Base-by-base conservation (phyloP, 768 basidiomycete genomes). In the Rhizopogon sp. region DNA sequence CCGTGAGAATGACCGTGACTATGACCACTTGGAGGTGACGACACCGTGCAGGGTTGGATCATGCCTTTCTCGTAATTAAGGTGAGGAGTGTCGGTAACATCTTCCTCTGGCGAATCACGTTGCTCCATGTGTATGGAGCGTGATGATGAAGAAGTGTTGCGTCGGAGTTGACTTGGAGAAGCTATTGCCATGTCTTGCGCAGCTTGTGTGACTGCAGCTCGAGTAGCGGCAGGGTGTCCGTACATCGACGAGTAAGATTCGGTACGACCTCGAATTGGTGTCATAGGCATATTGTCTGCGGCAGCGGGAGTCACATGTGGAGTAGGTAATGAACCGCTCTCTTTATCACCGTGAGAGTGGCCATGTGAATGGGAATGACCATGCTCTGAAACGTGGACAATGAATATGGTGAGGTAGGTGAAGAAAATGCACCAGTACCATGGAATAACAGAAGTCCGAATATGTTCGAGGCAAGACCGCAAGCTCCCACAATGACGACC, bases 381-480 rank as follows among this genome's bases (percentile, higher is more conserved):
- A 85, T 58, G 22, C 20, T 55, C 40, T 43, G 60, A 58, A 39
- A 50, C 1, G 46, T 55, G 50, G 57, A 37, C 49, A 53, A 29
- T 61, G 46, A 42, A 41, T 58, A 35, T 54, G 46, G 39, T 39
- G 47, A 31, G 56, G 52, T 39, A 50, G 50, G 42, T 37, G 42
- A 17, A 54, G 22, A 22, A 50, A 33, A 37, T 61, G 54, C 1
- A 11, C 16, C 43, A 82, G 58, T 61, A 91, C 95, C 97, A 63
- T 95, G 94, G 79, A 98, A 98, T 45, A 99, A 74, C 76, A 96
- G 89, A 31, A 99, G 71, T 7, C 97, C 97, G 43, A 98, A 79
- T 31, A 98, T 78, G 64, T 99, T 99, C 20, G 93, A 97, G 0
- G 87, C 82, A 8, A 99, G 74, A 37, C 97, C 97, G 13, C 93